Conservation (phyloP, 805 yeast species). For the Ogataea polymorpha region DNA sequence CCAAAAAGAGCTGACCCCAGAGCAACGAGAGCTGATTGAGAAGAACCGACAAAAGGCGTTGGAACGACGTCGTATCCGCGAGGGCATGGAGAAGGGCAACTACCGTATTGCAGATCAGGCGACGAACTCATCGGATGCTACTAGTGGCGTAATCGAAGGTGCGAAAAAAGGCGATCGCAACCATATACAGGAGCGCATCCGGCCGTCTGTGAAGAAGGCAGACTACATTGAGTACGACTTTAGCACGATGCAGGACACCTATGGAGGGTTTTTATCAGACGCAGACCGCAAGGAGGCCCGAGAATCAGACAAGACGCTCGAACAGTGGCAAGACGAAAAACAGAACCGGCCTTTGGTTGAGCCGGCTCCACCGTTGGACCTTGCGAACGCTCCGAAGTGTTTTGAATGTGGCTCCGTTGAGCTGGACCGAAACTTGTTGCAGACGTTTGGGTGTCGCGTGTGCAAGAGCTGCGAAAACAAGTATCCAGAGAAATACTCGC, state of each 20-base stretch:
- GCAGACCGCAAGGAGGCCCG: slow-evolving; percentile 25
- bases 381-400: slow-evolving; percentile 76
- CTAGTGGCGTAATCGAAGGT: neutral
- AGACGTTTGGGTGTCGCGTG: slow-evolving; percentile 70
- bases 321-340: slow-evolving; percentile 57
- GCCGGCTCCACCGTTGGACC: slow-evolving; percentile 69
- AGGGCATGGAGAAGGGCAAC: neutral
- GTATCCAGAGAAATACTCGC: slow-evolving; percentile 82
- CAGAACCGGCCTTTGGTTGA: slow-evolving; percentile 41
- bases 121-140: neutral
- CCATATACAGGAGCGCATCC: slow-evolving; percentile 22
- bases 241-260: slow-evolving; percentile 82
- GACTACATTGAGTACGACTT: slow-evolving; percentile 85
- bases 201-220: slow-evolving; percentile 51
- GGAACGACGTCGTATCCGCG: slow-evolving; percentile 28
- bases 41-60: slow-evolving; percentile 54
- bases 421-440: slow-evolving; percentile 66
- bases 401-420: slow-evolving; percentile 80
- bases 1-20: slow-evolving; percentile 36
- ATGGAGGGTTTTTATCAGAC: slow-evolving; percentile 76
- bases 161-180: neutral
- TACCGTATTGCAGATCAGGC: neutral
- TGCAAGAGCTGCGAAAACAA: slow-evolving; percentile 74
- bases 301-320: slow-evolving; percentile 39
- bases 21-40: slow-evolving; percentile 48